Evolutionary conservation across 148 eudicot genomes (phyloP).

Genomic region (Vaccinium corymbosum): DNA sequence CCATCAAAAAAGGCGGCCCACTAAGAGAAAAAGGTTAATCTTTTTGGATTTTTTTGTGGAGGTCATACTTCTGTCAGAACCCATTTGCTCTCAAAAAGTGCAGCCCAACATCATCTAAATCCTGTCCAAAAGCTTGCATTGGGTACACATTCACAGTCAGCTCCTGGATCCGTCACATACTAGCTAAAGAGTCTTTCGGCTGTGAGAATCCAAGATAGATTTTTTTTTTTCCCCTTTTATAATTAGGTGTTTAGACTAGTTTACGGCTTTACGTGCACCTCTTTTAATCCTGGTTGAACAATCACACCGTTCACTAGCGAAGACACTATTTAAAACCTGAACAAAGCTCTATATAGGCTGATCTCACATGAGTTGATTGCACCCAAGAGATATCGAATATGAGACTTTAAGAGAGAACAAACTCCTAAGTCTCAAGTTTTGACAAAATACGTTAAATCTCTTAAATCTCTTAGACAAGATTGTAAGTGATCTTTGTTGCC

Average conservation of each 20-base stretch:
- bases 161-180: neutral
- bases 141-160: neutral
- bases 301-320: too few relatives aligned
- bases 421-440: too few relatives aligned
- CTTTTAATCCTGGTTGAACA: too few relatives aligned
- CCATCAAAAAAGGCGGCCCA: conserved; percentile 7
- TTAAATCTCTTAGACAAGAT: neutral
- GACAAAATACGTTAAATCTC: neutral
- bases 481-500: neutral
- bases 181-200: neutral
- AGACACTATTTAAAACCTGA: too few relatives aligned
- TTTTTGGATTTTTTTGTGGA: neutral
- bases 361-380: too few relatives aligned
- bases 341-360: too few relatives aligned
- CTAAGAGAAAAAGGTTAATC: neutral
- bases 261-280: too few relatives aligned
- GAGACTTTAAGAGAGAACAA: too few relatives aligned
- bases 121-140: neutral
- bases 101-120: neutral
- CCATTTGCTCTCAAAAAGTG: neutral
- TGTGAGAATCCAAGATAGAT: neutral
- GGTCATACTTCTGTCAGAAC: neutral
- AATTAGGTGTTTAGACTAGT: too few relatives aligned
- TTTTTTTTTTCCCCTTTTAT: too few relatives aligned
- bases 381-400: too few relatives aligned